These are phyloP conservation scores for Corymbia maculata DNA, from an alignment of 345 rosid genomes.

Conservation along the genomic window DNA sequence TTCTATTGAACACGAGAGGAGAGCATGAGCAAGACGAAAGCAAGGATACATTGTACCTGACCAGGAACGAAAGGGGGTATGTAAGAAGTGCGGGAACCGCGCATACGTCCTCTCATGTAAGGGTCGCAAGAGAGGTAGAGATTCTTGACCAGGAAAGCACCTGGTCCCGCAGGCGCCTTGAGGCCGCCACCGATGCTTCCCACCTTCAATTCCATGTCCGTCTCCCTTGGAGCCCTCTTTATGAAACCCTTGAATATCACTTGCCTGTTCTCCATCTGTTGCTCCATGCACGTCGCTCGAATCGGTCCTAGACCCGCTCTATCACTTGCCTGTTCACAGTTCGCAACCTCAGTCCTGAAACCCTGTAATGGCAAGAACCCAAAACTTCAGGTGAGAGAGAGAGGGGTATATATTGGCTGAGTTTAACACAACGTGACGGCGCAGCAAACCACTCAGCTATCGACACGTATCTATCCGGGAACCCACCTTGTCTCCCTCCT, in stretches of 20 bases:
- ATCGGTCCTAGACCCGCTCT: neutral
- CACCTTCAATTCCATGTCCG: constrained; percentile 37
- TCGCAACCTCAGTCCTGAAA: neutral
- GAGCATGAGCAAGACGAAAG: constrained; percentile 22
- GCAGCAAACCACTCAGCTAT: too few species aligned
- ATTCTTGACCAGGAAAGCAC: constrained; percentile 36
- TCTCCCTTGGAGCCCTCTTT: constrained; percentile 29
- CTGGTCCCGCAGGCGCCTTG: constrained; percentile 24
- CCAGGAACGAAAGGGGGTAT: neutral
- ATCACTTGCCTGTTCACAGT: neutral
- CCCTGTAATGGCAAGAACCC: neutral
- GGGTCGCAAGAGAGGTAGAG: constrained; percentile 1
- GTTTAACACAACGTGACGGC: too few species aligned
- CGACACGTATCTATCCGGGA: too few species aligned
- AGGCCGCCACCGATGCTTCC: constrained; percentile 10
- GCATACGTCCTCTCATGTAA: neutral
- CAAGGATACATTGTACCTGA: neutral
- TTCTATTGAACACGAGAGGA: constrained; percentile 34
- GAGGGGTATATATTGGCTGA: too few species aligned
- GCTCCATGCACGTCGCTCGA: neutral
- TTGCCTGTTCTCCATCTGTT: constrained; percentile 24
- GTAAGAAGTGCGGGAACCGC: neutral
- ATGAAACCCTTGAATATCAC: constrained; percentile 39
- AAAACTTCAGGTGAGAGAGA: neutral
- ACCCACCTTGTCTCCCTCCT: too few species aligned